Evolutionary conservation across 805 yeast genomes (phyloP), one percentile per base, ranked within the genome.

Genomic region (Candida hungchunana): DNA sequence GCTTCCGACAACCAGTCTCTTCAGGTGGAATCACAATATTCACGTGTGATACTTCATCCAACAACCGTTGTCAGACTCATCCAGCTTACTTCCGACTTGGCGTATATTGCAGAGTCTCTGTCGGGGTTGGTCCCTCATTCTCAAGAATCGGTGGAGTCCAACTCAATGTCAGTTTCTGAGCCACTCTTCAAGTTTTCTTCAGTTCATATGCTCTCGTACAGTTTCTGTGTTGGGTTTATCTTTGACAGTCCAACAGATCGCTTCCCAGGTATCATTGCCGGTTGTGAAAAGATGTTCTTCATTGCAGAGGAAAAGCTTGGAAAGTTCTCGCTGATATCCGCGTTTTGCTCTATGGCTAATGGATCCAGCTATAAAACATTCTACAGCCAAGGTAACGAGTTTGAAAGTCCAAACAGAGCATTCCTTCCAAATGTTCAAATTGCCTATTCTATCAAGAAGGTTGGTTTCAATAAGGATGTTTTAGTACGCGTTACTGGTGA

Each of bases 181-280:
- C 25, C 31, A 2, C 18, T 34, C n/a, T 22, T 36, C 29, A 26
- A 32, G 23, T 36, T 63, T 68, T 42, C 69, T 67, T 31, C 85
- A 0, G 60, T 82, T 20, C 82, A 75, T 31, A 64, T 82, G 17
- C 54, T 78, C 6, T 73, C 86, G 0, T 72, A 78, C 46, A 74
- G 81, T 44, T 66, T 83, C 40, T 82, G 94, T 43, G 40, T 82
- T 22, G 95, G 96, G 0, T 86, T 95, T 88, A 54, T 82, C 4
- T 82, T 82, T 52, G 78, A 73, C n/a, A 54, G 51, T 12, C 50
- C 51, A 6, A 56, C 56, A 5, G 53, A 56, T 2, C 42, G 51
- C 2, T 68, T 67, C 16, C 87, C 87, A 0, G 96, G 96, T 9
- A 51, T 86, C n/a, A 78, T 83, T 25, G 42, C 77, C 20, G 97